Base-by-base conservation (phyloP, 805 yeast genomes). In the Yarrowia sp. region DNA sequence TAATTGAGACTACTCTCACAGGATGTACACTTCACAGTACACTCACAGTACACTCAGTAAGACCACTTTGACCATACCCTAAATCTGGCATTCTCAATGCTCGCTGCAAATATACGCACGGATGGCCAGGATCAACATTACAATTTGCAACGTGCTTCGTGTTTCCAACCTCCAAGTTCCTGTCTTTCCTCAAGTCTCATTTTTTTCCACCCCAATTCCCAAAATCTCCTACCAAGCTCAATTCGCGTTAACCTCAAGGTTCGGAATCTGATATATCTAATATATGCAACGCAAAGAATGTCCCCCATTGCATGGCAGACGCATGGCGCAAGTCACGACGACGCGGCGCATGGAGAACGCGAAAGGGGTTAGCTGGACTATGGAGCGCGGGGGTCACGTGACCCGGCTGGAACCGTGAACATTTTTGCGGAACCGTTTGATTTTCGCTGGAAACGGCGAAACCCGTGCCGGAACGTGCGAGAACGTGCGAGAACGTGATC, bases 261-360 rank as follows among this genome's bases (percentile, higher is more conserved):
- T 52, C 9, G 58, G 42, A 50, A 52, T 52, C 58, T 52, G 58
- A 38, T 52, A 52, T 52, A 52, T 52, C 43, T 38, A 52, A 52
- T 52, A 38, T 52, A 36, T 52, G 58, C 58, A 52, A 52, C 58
- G 58, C 58, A 52, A 52, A 52, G 58, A 52, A 52, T 52, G 58
- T 52, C 58, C 19, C 43, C 43, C 58, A 38, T 52, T 52, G 43
- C 58, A 19, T 36, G 19, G 2, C 2, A 9, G 19, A 36, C 20
- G 58, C 58, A 52, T 36, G 56, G 14, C 24, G 55, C 55, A 49
- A 15, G n/a, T 50, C 20, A 9, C 30, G 17, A 24, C 30, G 33
- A 52, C 58, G 58, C 58, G 58, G 43, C 58, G 43, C 58, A 52
- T 52, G 39, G 12, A 12, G 5, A 19, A 36, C 56, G 58, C 43